Percentiles rank a stretch among this genome's conserved stretches.
Evolutionary conservation across 169 alveolate species (phyloP).

Genomic region (Plasmodium ovale): DNA sequence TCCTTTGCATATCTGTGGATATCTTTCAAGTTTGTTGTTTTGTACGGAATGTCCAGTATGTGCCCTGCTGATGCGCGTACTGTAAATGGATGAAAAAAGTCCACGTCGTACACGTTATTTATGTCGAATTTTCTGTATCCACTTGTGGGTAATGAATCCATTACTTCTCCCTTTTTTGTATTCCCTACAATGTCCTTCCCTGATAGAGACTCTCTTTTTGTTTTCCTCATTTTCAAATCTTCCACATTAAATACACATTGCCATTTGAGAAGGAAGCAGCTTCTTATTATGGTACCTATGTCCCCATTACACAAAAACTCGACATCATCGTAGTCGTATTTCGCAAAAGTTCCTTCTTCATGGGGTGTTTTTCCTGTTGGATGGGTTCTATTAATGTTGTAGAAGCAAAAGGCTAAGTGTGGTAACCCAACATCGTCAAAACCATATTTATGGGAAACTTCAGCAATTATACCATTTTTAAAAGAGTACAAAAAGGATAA

Average conservation of each 20-base stretch:
- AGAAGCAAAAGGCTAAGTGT: constrained; percentile 55
- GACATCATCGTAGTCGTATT: background rate
- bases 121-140: constrained; percentile 19
- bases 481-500: constrained; percentile 46
- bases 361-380: background rate
- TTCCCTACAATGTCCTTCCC: background rate
- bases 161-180: background rate
- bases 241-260: constrained; percentile 55
- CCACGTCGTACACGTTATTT: constrained; percentile 29
- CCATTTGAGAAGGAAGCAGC: constrained; percentile 68
- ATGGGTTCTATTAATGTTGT: constrained; percentile 6
- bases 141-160: background rate
- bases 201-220: too few species aligned
- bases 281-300: constrained; percentile 65
- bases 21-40: constrained; percentile 27
- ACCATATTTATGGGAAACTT: constrained; percentile 41
- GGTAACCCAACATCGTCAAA: constrained; percentile 70
- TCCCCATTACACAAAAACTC: constrained; percentile 72
- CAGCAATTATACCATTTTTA: constrained; percentile 68
- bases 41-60: constrained; percentile 59
- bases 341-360: background rate
- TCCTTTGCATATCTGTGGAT: constrained; percentile 36
- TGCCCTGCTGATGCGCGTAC: constrained; percentile 66
- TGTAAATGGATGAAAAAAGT: constrained; percentile 68
- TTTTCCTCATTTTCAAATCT: constrained; percentile 13